These are phyloP conservation scores for Protomyces gravidus DNA, from an alignment of 1,139 yeast genomes.

Conservation along the genomic window DNA sequence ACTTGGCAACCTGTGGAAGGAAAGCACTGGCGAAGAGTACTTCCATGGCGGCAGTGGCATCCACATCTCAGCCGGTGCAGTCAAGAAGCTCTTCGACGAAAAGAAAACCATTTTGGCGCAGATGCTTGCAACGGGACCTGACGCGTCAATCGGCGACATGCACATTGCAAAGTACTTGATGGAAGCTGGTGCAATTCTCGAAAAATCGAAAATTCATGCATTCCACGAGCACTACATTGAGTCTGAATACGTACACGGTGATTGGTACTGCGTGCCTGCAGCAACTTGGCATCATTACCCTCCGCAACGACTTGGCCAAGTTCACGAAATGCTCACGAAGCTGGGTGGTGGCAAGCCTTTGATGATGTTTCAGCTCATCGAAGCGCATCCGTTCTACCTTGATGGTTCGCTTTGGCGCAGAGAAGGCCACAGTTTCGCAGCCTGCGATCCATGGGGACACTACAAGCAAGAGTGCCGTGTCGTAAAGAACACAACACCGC, in stretches of 20 bases:
- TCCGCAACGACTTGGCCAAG: neutral
- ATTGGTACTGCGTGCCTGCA: neutral
- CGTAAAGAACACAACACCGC: neutral
- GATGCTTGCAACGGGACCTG: neutral
- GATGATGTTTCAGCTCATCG: neutral
- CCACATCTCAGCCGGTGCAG: neutral
- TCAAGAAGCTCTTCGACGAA: neutral
- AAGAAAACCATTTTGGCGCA: neutral
- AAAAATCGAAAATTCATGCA: neutral
- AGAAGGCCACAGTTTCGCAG: neutral
- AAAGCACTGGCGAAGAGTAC: neutral
- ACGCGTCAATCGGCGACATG: neutral
- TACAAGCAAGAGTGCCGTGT: neutral
- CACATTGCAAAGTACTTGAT: neutral
- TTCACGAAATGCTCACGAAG: neutral
- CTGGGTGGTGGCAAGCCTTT: neutral
- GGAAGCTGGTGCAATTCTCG: neutral
- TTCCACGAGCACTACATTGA: neutral
- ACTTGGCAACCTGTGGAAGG: neutral
- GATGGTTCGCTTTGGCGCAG: neutral
- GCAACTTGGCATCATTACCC: neutral
- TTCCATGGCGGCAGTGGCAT: slow-evolving; percentile 1
- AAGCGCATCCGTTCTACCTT: neutral
- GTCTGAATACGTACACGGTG: neutral
- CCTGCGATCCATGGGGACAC: neutral